Conservation (phyloP, 345 rosid genomes). For the Eucalyptus decipiens region DNA sequence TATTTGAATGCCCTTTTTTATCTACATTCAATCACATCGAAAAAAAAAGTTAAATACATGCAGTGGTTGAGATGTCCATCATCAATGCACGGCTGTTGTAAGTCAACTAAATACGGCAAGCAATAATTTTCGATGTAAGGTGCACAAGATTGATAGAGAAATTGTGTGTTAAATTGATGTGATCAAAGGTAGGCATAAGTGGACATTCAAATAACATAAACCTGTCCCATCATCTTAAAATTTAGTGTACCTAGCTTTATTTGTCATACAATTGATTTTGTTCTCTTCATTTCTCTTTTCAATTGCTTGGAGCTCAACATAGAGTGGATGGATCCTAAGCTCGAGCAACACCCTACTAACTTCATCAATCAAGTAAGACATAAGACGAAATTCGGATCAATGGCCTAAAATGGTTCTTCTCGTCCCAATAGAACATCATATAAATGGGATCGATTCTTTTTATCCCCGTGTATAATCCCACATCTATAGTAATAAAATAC, state of each 20-base stretch:
- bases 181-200: not conserved
- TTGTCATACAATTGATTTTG: not conserved
- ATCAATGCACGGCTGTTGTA: not conserved
- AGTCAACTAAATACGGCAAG: rapidly evolving
- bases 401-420: not conserved
- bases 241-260: not conserved
- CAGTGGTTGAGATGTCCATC: not conserved
- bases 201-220: not conserved
- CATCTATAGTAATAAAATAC: not conserved
- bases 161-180: too few species aligned
- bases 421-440: not conserved
- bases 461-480: not conserved
- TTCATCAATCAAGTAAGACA: not conserved
- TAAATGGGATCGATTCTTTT: not conserved
- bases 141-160: too few species aligned
- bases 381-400: rapidly evolving
- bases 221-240: not conserved
- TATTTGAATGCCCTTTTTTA: too few species aligned
- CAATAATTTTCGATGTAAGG: too few species aligned
- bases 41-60: too few species aligned
- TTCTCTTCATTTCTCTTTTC: not conserved
- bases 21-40: too few species aligned
- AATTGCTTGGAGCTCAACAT: not conserved
- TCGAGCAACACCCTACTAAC: not conserved
- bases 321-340: not conserved